These are phyloP conservation scores for Rhinocladiella similis DNA, from an alignment of 2,329 filamentous ascomycete species.

Conservation along the genomic window DNA sequence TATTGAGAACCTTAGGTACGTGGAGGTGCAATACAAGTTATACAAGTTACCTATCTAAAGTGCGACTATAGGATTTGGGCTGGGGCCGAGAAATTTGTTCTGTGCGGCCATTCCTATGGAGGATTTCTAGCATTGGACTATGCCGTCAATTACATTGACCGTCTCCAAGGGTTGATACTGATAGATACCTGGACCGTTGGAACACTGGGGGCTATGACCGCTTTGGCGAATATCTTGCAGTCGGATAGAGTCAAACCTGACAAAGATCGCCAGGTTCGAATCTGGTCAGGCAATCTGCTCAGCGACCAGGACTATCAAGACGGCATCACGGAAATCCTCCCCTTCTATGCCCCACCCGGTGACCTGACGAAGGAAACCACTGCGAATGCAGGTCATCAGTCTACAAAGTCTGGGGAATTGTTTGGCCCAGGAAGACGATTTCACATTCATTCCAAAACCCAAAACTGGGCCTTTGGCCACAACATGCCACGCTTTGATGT, in stretches of 20 bases:
- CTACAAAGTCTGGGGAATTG: background rate
- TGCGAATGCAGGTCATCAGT: background rate
- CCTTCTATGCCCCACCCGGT: constrained; percentile 10
- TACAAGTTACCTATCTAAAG: no score
- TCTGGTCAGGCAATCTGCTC: constrained; percentile 17
- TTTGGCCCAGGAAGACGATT: background rate
- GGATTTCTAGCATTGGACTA: constrained; percentile 16
- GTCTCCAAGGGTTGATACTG: constrained; percentile 10
- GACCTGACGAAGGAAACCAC: background rate
- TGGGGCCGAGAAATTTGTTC: constrained; percentile 11
- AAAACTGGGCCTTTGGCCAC: constrained; percentile 13
- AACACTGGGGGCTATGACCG: constrained; percentile 9
- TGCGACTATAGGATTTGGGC: constrained; percentile 3
- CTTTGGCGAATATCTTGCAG: constrained; percentile 9
- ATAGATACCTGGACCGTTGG: constrained; percentile 11
- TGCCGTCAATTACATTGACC: constrained; percentile 2
- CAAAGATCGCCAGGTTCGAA: constrained; percentile 11
- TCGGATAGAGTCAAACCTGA: constrained; percentile 11
- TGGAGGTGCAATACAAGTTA: background rate
- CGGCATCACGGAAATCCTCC: constrained; percentile 6
- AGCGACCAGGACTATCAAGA: constrained; percentile 9
- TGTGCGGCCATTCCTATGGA: constrained; percentile 15
- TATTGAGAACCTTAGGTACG: constrained; percentile 17
- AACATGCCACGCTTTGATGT: constrained; percentile 18
- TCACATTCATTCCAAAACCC: constrained; percentile 7